A percentile compares a stretch with the other conserved stretches of the same genome.
Conservation (phyloP, 768 basidiomycete genomes). For the Suillus occidentalis region DNA sequence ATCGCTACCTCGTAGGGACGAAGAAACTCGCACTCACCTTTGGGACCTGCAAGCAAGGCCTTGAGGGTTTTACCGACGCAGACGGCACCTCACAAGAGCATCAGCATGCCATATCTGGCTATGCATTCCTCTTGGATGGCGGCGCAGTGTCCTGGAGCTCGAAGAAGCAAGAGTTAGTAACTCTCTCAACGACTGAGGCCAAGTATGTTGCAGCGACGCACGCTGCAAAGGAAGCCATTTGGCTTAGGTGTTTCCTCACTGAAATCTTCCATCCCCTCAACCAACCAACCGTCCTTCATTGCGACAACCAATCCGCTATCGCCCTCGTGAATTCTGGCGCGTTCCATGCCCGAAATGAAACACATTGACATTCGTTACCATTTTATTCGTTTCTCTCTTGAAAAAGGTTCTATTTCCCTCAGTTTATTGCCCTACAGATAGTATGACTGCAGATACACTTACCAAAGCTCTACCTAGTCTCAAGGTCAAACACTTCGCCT, state of each 20-base stretch:
- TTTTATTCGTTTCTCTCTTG: too few relatives aligned
- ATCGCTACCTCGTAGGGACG: too few relatives aligned
- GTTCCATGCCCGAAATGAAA: neutral
- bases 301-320: conserved; percentile 5
- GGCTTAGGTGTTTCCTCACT: conserved; percentile 21
- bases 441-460: too few relatives aligned
- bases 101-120: too few relatives aligned
- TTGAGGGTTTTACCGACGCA: too few relatives aligned
- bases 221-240: conserved; percentile 31
- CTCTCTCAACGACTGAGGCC: conserved; percentile 29
- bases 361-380: neutral
- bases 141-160: conserved; percentile 30
- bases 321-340: neutral
- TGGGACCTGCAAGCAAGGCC: too few relatives aligned
- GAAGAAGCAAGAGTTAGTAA: too few relatives aligned
- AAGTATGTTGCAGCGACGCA: conserved; percentile 37
- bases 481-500: too few relatives aligned
- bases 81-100: too few relatives aligned
- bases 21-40: too few relatives aligned
- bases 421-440: conserved; percentile 14
- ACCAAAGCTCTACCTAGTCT: too few relatives aligned
- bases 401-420: neutral
- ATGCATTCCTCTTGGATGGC: too few relatives aligned
- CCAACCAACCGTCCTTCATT: conserved; percentile 16
- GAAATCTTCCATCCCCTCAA: conserved; percentile 19